Percentiles rank a stretch among this genome's conserved stretches.
phyloP scores from a whole-genome alignment of 495 filamentous ascomycete genomes.

The Melanomma pulvis-pyrius region DNA sequence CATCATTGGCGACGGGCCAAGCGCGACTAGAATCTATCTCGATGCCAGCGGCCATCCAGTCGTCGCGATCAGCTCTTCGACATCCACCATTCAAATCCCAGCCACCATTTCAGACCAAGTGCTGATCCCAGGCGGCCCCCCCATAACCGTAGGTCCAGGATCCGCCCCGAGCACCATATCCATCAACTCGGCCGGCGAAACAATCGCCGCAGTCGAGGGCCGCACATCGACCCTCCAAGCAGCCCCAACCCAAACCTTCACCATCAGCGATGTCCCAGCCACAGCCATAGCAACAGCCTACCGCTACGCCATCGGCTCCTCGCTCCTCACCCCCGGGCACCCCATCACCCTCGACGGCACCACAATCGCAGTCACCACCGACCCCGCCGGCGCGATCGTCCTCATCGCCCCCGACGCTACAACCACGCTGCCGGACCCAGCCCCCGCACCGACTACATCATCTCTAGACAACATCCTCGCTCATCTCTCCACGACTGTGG shows the following conservation, averaged over 20 bases:
- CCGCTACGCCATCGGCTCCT: slow-evolving; percentile 13
- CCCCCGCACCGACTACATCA: not conserved
- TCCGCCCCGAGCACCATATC: not conserved
- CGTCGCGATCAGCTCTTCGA: slow-evolving; percentile 6
- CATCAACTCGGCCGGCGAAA: slow-evolving; percentile 16
- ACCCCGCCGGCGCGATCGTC: slow-evolving; percentile 13
- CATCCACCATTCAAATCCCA: slow-evolving; percentile 9
- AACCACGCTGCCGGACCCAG: slow-evolving; percentile 3
- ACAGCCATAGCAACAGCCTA: not conserved
- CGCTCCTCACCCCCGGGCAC: slow-evolving; percentile 15
- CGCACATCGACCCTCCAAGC: slow-evolving; percentile 1
- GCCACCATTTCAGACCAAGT: slow-evolving; percentile 3
- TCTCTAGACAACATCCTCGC: not conserved
- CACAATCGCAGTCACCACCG: slow-evolving; percentile 13
- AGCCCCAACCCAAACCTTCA: slow-evolving; percentile 12
- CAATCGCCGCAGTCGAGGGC: slow-evolving; percentile 6
- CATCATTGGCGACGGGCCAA: slow-evolving; percentile 13
- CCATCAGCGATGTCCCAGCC: slow-evolving; percentile 14
- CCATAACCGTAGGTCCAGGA: slow-evolving; percentile 21
- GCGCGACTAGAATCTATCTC: slow-evolving; percentile 17
- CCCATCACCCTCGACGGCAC: slow-evolving; percentile 26
- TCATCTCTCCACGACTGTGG: slow-evolving; percentile 6
- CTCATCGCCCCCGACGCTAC: slow-evolving; percentile 16
- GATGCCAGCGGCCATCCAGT: slow-evolving; percentile 17
- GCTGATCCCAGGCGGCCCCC: slow-evolving; percentile 14